A percentile compares a stretch with the other conserved stretches of the same genome.
phyloP scores from a whole-genome alignment of 192 early-diverging fungal genomes.

The Coemansia sp. region DNA sequence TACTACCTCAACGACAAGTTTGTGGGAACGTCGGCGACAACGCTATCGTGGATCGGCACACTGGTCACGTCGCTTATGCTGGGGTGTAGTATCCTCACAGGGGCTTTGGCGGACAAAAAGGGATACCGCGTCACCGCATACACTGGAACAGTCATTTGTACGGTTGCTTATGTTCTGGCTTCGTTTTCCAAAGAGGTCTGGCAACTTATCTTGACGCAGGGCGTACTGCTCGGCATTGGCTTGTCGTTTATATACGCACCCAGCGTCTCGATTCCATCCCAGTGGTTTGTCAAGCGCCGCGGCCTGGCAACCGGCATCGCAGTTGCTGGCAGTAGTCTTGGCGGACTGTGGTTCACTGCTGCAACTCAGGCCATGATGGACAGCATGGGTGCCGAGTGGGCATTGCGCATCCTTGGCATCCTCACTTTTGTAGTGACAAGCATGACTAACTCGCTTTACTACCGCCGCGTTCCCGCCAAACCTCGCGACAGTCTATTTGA shows the following conservation, averaged over 20 bases:
- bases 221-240: slow-evolving; percentile 61
- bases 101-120: slow-evolving; percentile 32
- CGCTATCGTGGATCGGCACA: slow-evolving; percentile 40
- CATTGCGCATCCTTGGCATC: slow-evolving; percentile 65
- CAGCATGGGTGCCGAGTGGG: slow-evolving; percentile 60
- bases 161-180: slow-evolving; percentile 29
- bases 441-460: slow-evolving; percentile 30
- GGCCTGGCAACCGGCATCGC: slow-evolving; percentile 61
- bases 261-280: slow-evolving; percentile 56
- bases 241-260: slow-evolving; percentile 56
- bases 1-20: slow-evolving; percentile 47
- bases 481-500: slow-evolving; percentile 50
- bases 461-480: slow-evolving; percentile 43
- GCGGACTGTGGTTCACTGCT: slow-evolving; percentile 60
- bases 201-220: slow-evolving; percentile 70
- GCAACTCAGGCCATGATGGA: slow-evolving; percentile 60
- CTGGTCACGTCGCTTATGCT: slow-evolving; percentile 33
- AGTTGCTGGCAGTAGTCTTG: slow-evolving; percentile 60
- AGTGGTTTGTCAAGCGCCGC: slow-evolving; percentile 59
- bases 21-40: slow-evolving; percentile 25
- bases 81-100: slow-evolving; percentile 23
- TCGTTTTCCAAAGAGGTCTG: slow-evolving; percentile 54
- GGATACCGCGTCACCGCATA: slow-evolving; percentile 33
- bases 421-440: slow-evolving; percentile 44
- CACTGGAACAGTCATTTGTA: slow-evolving; percentile 37